phyloP scores from a whole-genome alignment of 331 rosid genomes.

The Prunus yedoensis region DNA sequence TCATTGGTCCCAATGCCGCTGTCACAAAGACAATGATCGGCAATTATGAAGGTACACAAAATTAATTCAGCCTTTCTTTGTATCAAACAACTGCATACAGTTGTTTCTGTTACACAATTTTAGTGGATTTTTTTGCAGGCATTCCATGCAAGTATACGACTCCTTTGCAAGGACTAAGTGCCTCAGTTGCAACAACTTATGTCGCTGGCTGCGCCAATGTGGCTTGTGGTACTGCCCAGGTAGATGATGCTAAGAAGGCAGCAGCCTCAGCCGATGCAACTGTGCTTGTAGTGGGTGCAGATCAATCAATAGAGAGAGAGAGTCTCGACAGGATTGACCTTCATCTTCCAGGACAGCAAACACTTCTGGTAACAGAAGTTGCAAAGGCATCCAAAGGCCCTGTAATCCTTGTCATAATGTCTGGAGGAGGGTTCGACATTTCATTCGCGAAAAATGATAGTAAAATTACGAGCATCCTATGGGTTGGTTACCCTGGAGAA shows the following conservation, averaged over 20 bases:
- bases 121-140: constrained; percentile 49
- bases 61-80: neutral
- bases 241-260: constrained; percentile 60
- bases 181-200: constrained; percentile 58
- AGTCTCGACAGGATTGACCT: constrained; percentile 75
- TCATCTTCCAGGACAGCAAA: constrained; percentile 89
- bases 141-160: constrained; percentile 81
- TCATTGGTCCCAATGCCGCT: constrained; percentile 94
- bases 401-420: constrained; percentile 90
- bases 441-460: constrained; percentile 70
- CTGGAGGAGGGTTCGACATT: constrained; percentile 93
- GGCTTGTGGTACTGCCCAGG: constrained; percentile 62
- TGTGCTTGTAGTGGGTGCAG: constrained; percentile 68
- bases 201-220: constrained; percentile 73
- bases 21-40: constrained; percentile 93
- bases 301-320: constrained; percentile 82
- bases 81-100: neutral
- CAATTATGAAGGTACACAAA: constrained; percentile 71
- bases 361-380: constrained; percentile 62
- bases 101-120: neutral
- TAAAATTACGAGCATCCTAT: constrained; percentile 81
- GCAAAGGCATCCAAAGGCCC: constrained; percentile 88
- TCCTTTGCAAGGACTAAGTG: constrained; percentile 84
- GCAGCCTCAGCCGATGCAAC: constrained; percentile 92
- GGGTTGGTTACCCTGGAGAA: constrained; percentile 99